Base-by-base conservation (phyloP, 2,329 filamentous ascomycete genomes). In the Alternaria sp. region DNA sequence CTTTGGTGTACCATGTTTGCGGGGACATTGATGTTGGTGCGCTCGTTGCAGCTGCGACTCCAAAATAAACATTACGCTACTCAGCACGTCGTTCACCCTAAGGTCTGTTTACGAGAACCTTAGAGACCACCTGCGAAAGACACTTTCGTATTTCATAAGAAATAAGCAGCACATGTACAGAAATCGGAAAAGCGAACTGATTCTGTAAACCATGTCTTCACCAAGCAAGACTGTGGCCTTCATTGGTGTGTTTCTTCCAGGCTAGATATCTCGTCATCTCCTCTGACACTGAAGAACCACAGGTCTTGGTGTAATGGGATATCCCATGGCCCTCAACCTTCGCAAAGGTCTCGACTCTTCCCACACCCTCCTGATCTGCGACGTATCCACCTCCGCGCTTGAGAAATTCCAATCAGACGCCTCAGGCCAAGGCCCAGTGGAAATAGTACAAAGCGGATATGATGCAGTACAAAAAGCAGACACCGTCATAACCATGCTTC, bases 251-350 rank as follows among this genome's bases (percentile, higher is more conserved):
- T 47, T 16, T 8, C 16, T 26, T 14, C 5, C n/a, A 20, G 43
- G n/a, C 14, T 26, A 24, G 5, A 5, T 6, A 39, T 36, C 26
- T 22, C 14, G 3, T 24, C n/a, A 34, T 22, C n/a, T 12, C 14
- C 42, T 30, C 14, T 22, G 38, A 44, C 34, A 32, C 53, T 67
- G n/a, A 69, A 12, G 18, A 0, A 12, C 6, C 11, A 0, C 28
- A 73, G 79, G 79, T 54, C 69, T 81, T 1, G 79, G 79, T 7
- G 77, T 80, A 34, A 81, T 81, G 79, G 79, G 79, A 49, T 81
- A 77, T 46, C 77, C 78, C 30, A 81, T 81, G 79, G 79, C 79
- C 26, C 65, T 77, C 14, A 81, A 81, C 57, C 69, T 81, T 0
- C 75, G 79, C 3, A 72, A 75, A 68, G 78, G 78, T 24, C 72